Evolutionary conservation across 768 basidiomycete species (phyloP), one percentile per base, ranked within the genome.

Genomic region (Leccinum incarnatum): DNA sequence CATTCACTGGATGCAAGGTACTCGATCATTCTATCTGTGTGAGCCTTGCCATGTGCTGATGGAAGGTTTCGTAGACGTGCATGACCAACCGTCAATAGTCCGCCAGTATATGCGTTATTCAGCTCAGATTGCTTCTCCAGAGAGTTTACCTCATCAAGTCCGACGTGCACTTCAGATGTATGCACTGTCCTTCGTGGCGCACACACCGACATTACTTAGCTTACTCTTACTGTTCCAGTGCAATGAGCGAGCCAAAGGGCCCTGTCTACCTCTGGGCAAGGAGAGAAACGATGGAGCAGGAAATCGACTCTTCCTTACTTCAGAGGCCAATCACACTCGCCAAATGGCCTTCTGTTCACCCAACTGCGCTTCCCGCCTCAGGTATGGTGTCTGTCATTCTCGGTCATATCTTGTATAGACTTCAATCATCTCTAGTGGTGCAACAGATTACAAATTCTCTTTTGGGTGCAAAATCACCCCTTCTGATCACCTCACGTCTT

Each of bases 261-360:
- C 89, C 89, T 0, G 86, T 87, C 1, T 89, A 91, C 67, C 75
- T 89, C 8, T 89, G 86, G 85, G 86, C 81, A 12, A 78, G 86
- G 15, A 78, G 89, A n/a, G 89, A 90, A 66, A 78, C 80, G 1
- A 84, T 84, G 77, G 88, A 90, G 63, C 79, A 87, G 67, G 83
- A 86, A 65, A 69, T 88, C 1, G 76, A 81, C 21, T 59, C 73
- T 4, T 61, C 70, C 5, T 57, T 70, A 2, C 59, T 83, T n/a
- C 67, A 74, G 21, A 59, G 70, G 2, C 53, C 72, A 0, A 56
- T 70, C 10, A 58, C 74, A 0, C 59, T 65, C 42, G 62, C 60
- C n/a, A 74, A 76, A 56, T 87, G 86, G 85, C 81, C 85, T 0
- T 58, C 83, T 0, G 58, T 88, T 12, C 77, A 82, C 56, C 79